Conservation (phyloP, 306 rosid species). For the Vigna trinervia region DNA sequence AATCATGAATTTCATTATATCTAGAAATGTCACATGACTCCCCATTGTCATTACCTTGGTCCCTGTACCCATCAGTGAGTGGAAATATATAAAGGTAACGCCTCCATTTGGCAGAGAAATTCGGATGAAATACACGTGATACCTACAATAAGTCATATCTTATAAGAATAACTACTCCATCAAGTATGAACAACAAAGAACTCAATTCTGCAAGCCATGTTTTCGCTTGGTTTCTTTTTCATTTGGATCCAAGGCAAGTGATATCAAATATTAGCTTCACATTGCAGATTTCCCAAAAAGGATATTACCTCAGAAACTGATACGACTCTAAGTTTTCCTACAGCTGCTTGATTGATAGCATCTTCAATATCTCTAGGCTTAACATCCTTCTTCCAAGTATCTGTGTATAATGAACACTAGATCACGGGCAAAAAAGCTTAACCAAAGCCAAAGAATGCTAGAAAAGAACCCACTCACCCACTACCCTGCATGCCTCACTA, state of each 20-base stretch:
- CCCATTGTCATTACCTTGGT: constrained; percentile 47
- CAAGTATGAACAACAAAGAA: constrained; percentile 30
- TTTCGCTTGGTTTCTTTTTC: background rate
- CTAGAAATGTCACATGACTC: constrained; percentile 43
- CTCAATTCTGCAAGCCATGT: constrained; percentile 34
- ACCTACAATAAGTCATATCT: constrained; percentile 61
- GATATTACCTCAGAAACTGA: constrained; percentile 75
- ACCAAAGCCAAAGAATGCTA: constrained; percentile 23
- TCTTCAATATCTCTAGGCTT: constrained; percentile 70
- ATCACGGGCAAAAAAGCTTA: constrained; percentile 37
- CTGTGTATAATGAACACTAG: constrained; percentile 48
- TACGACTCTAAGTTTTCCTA: constrained; percentile 71
- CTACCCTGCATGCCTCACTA: background rate
- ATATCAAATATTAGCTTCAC: constrained; percentile 36
- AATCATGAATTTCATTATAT: constrained; percentile 43
- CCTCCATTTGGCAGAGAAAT: constrained; percentile 96
- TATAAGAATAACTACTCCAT: constrained; percentile 18
- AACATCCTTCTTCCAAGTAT: constrained; percentile 90
- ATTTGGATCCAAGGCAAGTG: constrained; percentile 7
- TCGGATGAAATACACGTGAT: constrained; percentile 90
- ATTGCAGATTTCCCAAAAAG: constrained; percentile 37
- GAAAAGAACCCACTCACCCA: constrained; percentile 10
- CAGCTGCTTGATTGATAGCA: constrained; percentile 73
- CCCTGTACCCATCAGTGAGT: constrained; percentile 54
- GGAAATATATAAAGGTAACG: constrained; percentile 89